A percentile compares a stretch with the other conserved stretches of the same genome.
Conservation (phyloP, 108 stramenopile genomes). For the Pseudonitzschia delicatissima region DNA sequence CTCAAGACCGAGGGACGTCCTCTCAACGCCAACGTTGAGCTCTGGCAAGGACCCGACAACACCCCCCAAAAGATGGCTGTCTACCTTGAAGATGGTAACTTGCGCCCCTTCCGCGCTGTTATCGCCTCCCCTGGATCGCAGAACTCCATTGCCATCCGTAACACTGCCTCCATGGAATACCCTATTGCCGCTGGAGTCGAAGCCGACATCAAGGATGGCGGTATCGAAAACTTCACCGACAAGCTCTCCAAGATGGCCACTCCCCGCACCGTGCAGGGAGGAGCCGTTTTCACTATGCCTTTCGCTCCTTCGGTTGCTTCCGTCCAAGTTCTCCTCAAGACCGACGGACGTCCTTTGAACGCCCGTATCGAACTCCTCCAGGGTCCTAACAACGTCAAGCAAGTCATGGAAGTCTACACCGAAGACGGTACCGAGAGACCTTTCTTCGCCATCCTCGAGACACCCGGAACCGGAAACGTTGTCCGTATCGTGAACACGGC, state of each 20-base stretch:
- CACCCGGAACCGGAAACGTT: constrained; percentile 78
- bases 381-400: constrained; percentile 90
- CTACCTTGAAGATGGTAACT: constrained; percentile 76
- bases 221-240: constrained; percentile 23
- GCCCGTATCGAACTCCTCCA: constrained; percentile 78
- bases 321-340: constrained; percentile 68
- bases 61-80: constrained; percentile 79
- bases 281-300: constrained; percentile 69
- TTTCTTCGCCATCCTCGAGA: constrained; percentile 78
- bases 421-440: constrained; percentile 82
- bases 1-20: constrained; percentile 86
- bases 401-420: constrained; percentile 82
- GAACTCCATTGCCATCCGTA: constrained; percentile 78
- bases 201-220: constrained; percentile 49
- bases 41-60: constrained; percentile 82
- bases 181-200: constrained; percentile 57
- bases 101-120: constrained; percentile 70
- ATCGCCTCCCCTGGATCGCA: constrained; percentile 74
- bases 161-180: constrained; percentile 76
- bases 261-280: constrained; percentile 72
- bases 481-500: constrained; percentile 84
- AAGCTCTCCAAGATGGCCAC: constrained; percentile 39
- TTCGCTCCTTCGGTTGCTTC: constrained; percentile 67
- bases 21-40: constrained; percentile 62
- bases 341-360: constrained; percentile 84